Conservation (phyloP, 768 basidiomycete species). For the Terana coerulea region DNA sequence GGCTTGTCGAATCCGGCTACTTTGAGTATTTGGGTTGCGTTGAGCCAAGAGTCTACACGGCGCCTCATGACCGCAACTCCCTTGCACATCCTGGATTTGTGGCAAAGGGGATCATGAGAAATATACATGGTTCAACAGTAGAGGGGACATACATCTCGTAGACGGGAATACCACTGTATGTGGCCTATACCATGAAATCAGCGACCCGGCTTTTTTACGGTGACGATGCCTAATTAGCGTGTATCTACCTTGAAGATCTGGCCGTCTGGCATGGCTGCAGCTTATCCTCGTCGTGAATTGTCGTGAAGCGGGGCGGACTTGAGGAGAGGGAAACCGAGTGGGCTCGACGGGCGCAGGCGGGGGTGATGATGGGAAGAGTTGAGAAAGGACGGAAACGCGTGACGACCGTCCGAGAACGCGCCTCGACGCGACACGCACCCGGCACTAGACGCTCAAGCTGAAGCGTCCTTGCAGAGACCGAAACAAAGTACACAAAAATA, state of each 20-base stretch:
- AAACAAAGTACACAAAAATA: too few relatives aligned
- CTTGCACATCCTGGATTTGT: slow-evolving; percentile 77
- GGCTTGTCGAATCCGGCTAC: slow-evolving; percentile 99
- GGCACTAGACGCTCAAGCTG: slow-evolving; percentile 4
- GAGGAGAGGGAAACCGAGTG: too few relatives aligned
- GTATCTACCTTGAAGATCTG: slow-evolving; percentile 81
- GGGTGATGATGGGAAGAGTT: slow-evolving; percentile 7
- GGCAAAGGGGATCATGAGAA: slow-evolving; percentile 14
- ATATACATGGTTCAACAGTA: slow-evolving; percentile 2
- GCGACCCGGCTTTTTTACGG: too few relatives aligned
- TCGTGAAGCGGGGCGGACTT: background rate
- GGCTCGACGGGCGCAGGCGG: background rate
- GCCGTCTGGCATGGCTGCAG: slow-evolving; percentile 61
- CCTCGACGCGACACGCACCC: slow-evolving; percentile 18
- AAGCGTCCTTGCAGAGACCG: too few relatives aligned
- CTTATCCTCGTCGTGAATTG: background rate
- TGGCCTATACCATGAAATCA: slow-evolving; percentile 53
- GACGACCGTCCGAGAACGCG: slow-evolving; percentile 13
- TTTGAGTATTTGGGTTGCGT: slow-evolving; percentile 98
- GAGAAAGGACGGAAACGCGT: slow-evolving; percentile 11
- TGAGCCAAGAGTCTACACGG: slow-evolving; percentile 94
- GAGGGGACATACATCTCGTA: slow-evolving; percentile 75
- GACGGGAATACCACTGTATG: slow-evolving; percentile 90
- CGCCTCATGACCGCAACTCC: slow-evolving; percentile 97
- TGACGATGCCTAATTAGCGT: too few relatives aligned